phyloP scores from a whole-genome alignment of 2,329 filamentous ascomycete genomes.

The Escovopsis sp. region DNA sequence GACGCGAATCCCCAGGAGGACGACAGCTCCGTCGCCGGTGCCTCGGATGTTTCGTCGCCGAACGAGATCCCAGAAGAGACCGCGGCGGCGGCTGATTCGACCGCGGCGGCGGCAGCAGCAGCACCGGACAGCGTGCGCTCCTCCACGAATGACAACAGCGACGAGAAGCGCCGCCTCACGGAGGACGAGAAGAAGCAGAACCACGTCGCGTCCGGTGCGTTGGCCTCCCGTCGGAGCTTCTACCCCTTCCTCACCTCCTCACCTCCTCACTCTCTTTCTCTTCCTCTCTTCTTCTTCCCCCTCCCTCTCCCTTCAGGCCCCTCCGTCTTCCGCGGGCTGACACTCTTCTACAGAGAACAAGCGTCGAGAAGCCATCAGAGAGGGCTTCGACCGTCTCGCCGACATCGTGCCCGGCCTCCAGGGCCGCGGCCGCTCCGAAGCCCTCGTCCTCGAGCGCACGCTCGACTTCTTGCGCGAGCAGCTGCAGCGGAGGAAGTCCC shows the following conservation, averaged over 20 bases:
- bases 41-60: conserved; percentile 13
- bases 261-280: not conserved
- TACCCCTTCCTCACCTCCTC: too few species aligned
- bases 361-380: conserved; percentile 50
- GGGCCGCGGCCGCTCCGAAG: conserved; percentile 73
- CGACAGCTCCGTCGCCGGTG: conserved; percentile 6
- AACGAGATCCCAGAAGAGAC: conserved; percentile 12
- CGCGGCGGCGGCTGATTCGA: conserved; percentile 10
- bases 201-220: conserved; percentile 36
- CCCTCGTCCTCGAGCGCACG: conserved; percentile 60
- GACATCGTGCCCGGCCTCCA: conserved; percentile 67
- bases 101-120: not conserved
- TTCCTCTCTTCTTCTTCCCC: not conserved
- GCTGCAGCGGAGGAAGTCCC: conserved; percentile 38
- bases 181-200: conserved; percentile 41
- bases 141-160: conserved; percentile 9
- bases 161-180: conserved; percentile 36
- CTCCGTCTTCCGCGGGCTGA: conserved; percentile 5
- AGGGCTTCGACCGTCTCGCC: conserved; percentile 69
- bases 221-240: too few species aligned
- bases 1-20: too few species aligned
- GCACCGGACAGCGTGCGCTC: not conserved
- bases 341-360: conserved; percentile 23
- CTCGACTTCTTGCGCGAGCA: conserved; percentile 49
- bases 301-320: not conserved